A percentile compares a stretch with the other conserved stretches of the same genome.
Conservation (phyloP, 768 basidiomycete species). For the Pleurotus citrinopileatus region DNA sequence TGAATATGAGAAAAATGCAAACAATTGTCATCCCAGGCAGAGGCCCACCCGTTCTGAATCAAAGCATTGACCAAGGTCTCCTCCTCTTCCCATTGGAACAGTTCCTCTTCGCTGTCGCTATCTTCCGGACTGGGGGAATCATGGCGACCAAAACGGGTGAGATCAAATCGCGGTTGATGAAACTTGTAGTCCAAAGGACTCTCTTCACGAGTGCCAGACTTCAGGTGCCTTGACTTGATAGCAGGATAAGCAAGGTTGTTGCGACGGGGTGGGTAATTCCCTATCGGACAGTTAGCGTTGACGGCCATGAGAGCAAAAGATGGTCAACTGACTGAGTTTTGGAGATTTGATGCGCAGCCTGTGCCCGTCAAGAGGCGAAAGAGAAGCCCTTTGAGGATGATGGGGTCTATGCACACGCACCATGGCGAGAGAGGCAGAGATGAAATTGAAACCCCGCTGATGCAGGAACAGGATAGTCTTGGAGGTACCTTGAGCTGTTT, state of each 20-base stretch:
- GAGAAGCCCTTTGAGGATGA: neutral
- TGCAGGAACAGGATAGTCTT: neutral
- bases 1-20: neutral
- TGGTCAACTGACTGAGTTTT: conserved; percentile 1
- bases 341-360: conserved; percentile 7
- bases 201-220: neutral
- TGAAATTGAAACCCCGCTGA: conserved; percentile 11
- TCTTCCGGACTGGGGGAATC: conserved; percentile 16
- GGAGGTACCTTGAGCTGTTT: conserved; percentile 3
- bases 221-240: neutral
- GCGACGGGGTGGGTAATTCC: neutral
- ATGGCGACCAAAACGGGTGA: neutral
- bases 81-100: conserved; percentile 52
- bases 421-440: neutral
- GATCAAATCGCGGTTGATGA: neutral
- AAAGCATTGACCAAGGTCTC: conserved; percentile 48
- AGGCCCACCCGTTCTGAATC: conserved; percentile 39
- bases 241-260: neutral
- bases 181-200: neutral
- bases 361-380: neutral
- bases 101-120: conserved; percentile 16
- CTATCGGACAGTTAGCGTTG: neutral
- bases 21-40: neutral
- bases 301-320: no score
- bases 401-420: neutral